Conservation (phyloP, 352 stramenopile genomes). For the Pythium vanterpoolii region DNA sequence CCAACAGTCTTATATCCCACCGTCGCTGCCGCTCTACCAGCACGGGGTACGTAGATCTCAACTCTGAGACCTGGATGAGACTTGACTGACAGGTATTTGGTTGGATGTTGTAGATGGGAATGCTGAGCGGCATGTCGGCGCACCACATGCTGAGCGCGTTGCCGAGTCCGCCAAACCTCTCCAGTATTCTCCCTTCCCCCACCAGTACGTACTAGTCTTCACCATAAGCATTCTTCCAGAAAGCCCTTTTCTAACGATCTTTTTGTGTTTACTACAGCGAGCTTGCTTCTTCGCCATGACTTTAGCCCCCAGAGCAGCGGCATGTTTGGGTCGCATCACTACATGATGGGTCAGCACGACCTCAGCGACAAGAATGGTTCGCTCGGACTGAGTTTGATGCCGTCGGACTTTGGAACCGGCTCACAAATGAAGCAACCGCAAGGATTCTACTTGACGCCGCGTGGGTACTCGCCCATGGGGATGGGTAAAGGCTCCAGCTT, state of each 20-base stretch:
- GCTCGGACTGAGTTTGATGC: constrained; percentile 55
- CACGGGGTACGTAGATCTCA: constrained; percentile 43
- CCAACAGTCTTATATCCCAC: constrained; percentile 56
- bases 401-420: constrained; percentile 46
- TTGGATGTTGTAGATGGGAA: constrained; percentile 37
- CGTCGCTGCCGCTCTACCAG: constrained; percentile 61
- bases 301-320: constrained; percentile 59
- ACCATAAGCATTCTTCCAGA: neutral
- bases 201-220: constrained; percentile 56
- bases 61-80: neutral
- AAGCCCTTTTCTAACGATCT: neutral
- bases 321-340: constrained; percentile 41
- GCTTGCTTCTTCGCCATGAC: constrained; percentile 66
- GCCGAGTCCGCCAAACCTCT: constrained; percentile 63
- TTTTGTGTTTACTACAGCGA: constrained; percentile 28
- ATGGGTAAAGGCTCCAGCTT: constrained; percentile 27
- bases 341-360: constrained; percentile 39
- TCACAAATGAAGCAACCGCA: constrained; percentile 20
- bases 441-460: constrained; percentile 35
- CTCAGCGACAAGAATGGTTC: constrained; percentile 53
- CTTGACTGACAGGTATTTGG: neutral
- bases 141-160: constrained; percentile 58
- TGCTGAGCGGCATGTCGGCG: constrained; percentile 46
- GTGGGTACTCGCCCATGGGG: constrained; percentile 23
- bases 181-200: constrained; percentile 62